Percentiles rank a stretch among this genome's conserved stretches.
These are phyloP conservation scores for Cyberlindnera japonica DNA, from an alignment of 805 yeast species.

Conservation along the genomic window DNA sequence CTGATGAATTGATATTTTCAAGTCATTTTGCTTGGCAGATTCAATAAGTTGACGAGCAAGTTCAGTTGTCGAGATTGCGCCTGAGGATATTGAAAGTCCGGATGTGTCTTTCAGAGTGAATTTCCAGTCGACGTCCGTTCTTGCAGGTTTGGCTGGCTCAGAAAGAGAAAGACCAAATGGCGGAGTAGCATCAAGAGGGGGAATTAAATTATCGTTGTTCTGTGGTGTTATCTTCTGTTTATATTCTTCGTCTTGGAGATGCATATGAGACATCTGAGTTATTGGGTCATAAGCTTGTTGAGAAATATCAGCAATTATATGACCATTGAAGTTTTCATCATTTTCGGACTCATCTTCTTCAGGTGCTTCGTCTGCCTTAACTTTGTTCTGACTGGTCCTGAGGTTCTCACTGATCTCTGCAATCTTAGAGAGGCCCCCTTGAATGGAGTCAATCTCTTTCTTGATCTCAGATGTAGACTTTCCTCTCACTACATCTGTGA, in stretches of 20 bases:
- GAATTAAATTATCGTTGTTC: neutral
- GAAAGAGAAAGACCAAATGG: slow-evolving; percentile 9
- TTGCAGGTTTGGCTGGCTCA: slow-evolving; percentile 25
- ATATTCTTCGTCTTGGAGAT: neutral
- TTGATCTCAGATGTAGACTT: slow-evolving; percentile 53
- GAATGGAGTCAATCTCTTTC: slow-evolving; percentile 54
- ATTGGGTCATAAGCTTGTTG: neutral
- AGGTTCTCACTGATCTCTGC: slow-evolving; percentile 25
- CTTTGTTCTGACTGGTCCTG: slow-evolving; percentile 14
- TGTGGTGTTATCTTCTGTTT: neutral
- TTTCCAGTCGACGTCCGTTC: slow-evolving; percentile 55
- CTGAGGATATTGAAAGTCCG: slow-evolving; percentile 45
- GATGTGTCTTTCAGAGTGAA: slow-evolving; percentile 47
- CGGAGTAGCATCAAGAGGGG: slow-evolving; percentile 7
- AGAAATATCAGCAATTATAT: neutral
- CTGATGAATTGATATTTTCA: slow-evolving; percentile 73
- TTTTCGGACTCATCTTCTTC: slow-evolving; percentile 4
- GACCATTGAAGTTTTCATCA: neutral
- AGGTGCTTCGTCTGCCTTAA: neutral
- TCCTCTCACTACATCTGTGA: slow-evolving; percentile 69
- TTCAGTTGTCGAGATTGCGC: slow-evolving; percentile 49
- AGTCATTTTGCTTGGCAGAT: slow-evolving; percentile 53
- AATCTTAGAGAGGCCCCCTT: slow-evolving; percentile 31
- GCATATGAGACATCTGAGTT: neutral
- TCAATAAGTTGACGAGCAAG: slow-evolving; percentile 54